Evolutionary conservation across 768 basidiomycete genomes (phyloP), one percentile per base, ranked within the genome.

Genomic region (Exsudoporus frostii): DNA sequence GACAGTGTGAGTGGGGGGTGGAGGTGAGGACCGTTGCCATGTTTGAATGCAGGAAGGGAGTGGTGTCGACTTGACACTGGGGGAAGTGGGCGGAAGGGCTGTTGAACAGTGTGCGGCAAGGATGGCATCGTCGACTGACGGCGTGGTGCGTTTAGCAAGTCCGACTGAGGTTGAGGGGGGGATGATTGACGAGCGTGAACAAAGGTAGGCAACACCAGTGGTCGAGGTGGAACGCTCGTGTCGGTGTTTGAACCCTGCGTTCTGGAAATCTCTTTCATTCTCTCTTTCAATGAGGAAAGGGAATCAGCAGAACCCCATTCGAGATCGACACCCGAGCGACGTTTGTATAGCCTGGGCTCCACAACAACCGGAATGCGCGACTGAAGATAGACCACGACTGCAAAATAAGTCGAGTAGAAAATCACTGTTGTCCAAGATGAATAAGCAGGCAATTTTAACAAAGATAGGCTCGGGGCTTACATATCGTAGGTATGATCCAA

Each of bases 401-500:
- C 70, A 46, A 83, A 74, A 42, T 75, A 74, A n/a, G 50, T 53
- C 7, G 72, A 63, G 50, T 83, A 82, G 19, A 70, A 22, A n/a
- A 75, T 27, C 38, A 81, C 81, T 82, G 40, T 34, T 20, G 24
- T 34, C 7, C 30, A 51, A 47, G 22, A 41, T 42, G 25, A 63
- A n/a, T 39, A 54, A 62, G 19, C n/a, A 20, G 7, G 13, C 5
- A 42, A 48, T 43, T 11, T 36, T 2, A 19, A 30, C 3, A 45
- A 11, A 11, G 55, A 45, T 29, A 10, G 34, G 55, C 51, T 19
- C 27, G 11, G 15, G 6, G 69, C 82, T 56, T 53, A 85, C 84
- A 65, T 39, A 84, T 62, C 4, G 65, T 65, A 22, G 84, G 84
- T 45, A 75, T 66, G 37, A 82, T 59, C 84, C 84, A 85, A 58